These are phyloP conservation scores for Raddia guianensis DNA, from an alignment of 176 grass and related monocot species.

Conservation along the genomic window DNA sequence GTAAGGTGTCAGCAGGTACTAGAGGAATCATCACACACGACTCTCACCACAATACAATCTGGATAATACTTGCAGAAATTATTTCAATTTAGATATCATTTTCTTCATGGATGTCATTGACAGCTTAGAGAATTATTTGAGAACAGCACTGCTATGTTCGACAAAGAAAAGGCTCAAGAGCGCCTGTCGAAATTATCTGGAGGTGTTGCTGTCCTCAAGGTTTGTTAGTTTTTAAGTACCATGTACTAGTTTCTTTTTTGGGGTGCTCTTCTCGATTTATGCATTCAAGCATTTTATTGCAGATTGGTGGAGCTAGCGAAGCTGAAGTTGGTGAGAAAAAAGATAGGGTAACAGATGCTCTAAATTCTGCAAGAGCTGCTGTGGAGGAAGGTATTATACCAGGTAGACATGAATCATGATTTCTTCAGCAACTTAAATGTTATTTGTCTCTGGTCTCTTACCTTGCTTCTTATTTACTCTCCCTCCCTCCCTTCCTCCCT, in stretches of 20 bases:
- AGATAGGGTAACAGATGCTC: slow-evolving; percentile 92
- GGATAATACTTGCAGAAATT: slow-evolving; percentile 23
- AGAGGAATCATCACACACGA: neutral
- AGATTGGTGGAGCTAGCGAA: slow-evolving; percentile 94
- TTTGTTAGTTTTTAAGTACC: slow-evolving; percentile 48
- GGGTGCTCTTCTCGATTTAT: slow-evolving; percentile 12
- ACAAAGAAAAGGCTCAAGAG: slow-evolving; percentile 97
- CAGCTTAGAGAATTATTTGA: slow-evolving; percentile 87
- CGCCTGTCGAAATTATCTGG: slow-evolving; percentile 92
- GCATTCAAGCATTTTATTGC: slow-evolving; percentile 33
- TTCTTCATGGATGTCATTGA: slow-evolving; percentile 36
- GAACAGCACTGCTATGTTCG: slow-evolving; percentile 76
- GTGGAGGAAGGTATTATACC: slow-evolving; percentile 90
- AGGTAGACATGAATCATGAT: slow-evolving; percentile 44
- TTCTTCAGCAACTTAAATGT: slow-evolving; percentile 13
- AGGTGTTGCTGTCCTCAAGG: slow-evolving; percentile 86
- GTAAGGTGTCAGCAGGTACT: slow-evolving; percentile 83
- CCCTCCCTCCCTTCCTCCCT: neutral
- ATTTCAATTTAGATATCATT: slow-evolving; percentile 14
- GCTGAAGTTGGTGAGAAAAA: slow-evolving; percentile 96
- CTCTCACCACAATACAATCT: neutral
- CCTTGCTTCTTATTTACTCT: slow-evolving; percentile 1
- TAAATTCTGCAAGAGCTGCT: slow-evolving; percentile 86
- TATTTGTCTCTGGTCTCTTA: slow-evolving; percentile 14
- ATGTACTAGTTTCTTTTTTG: slow-evolving; percentile 5